phyloP scores from a whole-genome alignment of 768 basidiomycete species.

The Mycena floridula region DNA sequence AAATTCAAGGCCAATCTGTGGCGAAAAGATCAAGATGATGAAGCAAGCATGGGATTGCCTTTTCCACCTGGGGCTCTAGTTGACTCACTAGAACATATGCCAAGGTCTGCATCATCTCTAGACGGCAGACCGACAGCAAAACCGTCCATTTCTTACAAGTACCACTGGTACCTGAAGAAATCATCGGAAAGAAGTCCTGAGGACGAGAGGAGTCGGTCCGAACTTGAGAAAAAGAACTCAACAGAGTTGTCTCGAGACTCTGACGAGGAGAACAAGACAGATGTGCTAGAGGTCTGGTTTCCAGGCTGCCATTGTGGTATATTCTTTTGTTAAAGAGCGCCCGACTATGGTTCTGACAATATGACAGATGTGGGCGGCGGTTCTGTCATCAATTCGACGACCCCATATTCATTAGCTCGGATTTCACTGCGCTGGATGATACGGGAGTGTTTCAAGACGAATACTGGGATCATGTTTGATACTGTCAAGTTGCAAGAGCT shows the following conservation, averaged over 20 bases:
- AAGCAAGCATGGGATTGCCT: too few relatives aligned
- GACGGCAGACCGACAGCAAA: not conserved
- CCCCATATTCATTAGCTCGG: too few relatives aligned
- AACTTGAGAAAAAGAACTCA: conserved; percentile 1
- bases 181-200: not conserved
- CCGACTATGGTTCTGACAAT: too few relatives aligned
- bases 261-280: not conserved
- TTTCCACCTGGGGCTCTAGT: not conserved
- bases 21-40: not conserved
- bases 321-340: not conserved
- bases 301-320: conserved; percentile 5
- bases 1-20: conserved; percentile 2
- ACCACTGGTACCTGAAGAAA: not conserved
- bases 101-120: not conserved
- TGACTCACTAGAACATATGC: not conserved
- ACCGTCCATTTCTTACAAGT: not conserved
- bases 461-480: too few relatives aligned
- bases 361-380: conserved; percentile 8
- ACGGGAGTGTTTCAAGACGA: too few relatives aligned
- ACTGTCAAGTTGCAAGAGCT: too few relatives aligned
- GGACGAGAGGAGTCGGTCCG: not conserved
- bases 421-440: too few relatives aligned
- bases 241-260: too few relatives aligned
- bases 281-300: conserved; percentile 6
- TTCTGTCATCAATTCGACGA: conserved; percentile 3